These are phyloP conservation scores for Emmonsiellopsis sp. DNA, from an alignment of 2,329 filamentous ascomycete genomes.

Conservation along the genomic window DNA sequence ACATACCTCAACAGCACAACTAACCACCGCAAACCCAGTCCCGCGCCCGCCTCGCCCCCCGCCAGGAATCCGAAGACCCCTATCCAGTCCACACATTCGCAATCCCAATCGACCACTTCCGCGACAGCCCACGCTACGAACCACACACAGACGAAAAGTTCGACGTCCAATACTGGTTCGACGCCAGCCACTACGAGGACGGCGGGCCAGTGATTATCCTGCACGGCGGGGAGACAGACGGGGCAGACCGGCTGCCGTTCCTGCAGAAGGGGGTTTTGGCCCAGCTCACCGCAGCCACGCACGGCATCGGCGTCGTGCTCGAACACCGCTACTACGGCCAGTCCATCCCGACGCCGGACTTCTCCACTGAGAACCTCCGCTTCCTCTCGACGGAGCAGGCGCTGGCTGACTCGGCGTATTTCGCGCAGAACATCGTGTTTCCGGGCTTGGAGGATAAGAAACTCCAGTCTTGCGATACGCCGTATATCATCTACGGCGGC, in stretches of 20 bases:
- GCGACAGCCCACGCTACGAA: slow-evolving; percentile 67
- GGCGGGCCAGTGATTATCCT: slow-evolving; percentile 77
- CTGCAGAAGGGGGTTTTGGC: slow-evolving; percentile 70
- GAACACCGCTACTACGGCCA: slow-evolving; percentile 83
- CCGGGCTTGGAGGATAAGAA: slow-evolving; percentile 58
- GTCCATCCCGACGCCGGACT: slow-evolving; percentile 58
- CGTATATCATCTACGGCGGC: slow-evolving; percentile 74
- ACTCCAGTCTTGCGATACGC: slow-evolving; percentile 55
- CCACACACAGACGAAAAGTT: slow-evolving; percentile 64
- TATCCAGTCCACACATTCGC: slow-evolving; percentile 45
- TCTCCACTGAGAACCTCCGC: slow-evolving; percentile 60
- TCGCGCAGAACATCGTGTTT: slow-evolving; percentile 63
- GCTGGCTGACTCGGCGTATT: slow-evolving; percentile 71
- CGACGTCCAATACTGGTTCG: slow-evolving; percentile 72
- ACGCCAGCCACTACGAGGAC: slow-evolving; percentile 61
- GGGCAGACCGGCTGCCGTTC: slow-evolving; percentile 52
- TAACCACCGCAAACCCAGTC: neutral
- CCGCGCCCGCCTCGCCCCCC: neutral
- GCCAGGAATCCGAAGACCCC: slow-evolving; percentile 11
- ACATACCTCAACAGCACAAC: neutral
- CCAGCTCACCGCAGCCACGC: slow-evolving; percentile 59
- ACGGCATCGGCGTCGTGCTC: slow-evolving; percentile 68
- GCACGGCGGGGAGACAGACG: slow-evolving; percentile 60
- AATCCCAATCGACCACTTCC: slow-evolving; percentile 68
- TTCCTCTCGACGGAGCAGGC: slow-evolving; percentile 80